Base-by-base conservation (phyloP, 345 rosid genomes). In the Nasturtium officinale region DNA sequence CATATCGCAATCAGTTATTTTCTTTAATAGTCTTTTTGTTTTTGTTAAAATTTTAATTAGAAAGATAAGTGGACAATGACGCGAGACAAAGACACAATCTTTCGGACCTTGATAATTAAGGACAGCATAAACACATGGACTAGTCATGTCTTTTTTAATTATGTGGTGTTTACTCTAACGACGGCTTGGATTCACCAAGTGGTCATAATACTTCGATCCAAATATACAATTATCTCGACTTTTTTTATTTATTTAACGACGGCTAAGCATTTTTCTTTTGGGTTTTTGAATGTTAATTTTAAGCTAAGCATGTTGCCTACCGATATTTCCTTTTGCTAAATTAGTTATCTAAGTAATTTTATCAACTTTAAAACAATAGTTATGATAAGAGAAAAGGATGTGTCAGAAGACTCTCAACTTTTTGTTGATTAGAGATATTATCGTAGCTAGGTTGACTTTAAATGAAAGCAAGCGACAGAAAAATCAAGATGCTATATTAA, bases 91-190 rank as follows among this genome's bases (percentile, higher is more conserved):
- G 77, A 77, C 80, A 59, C 29, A 59, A 72, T 77, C 73, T 57
- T 58, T 30, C 51, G 40, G 77, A 56, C 28, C 30, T 65, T 59
- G 40, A 58, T 77, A 77, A 67, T 77, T 66, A 72, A 73, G 9
- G 80, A 77, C 77, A 77, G 61, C 68, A 71, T 72, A 71, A 71
- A 72, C 80, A 77, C 69, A 77, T 77, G 77, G 73, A 76, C 69
- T 61, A 61, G 60, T 76, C 70, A 57, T 66, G 65, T 80, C 56
- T 48, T 54, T 74, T 43, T 64, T 69, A 60, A 59, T 61, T 66
- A 58, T 74, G 79, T 65, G 65, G 70, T 81, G 69, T 77, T 48
- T 50, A 56, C 67, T 57, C 62, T 74, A 65, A 65, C 25, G 28
- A 65, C 76, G 65, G 69, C 61, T 69, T 75, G 59, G 53, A 13